phyloP scores from a whole-genome alignment of 768 basidiomycete genomes.

The Podaxis sp. region DNA sequence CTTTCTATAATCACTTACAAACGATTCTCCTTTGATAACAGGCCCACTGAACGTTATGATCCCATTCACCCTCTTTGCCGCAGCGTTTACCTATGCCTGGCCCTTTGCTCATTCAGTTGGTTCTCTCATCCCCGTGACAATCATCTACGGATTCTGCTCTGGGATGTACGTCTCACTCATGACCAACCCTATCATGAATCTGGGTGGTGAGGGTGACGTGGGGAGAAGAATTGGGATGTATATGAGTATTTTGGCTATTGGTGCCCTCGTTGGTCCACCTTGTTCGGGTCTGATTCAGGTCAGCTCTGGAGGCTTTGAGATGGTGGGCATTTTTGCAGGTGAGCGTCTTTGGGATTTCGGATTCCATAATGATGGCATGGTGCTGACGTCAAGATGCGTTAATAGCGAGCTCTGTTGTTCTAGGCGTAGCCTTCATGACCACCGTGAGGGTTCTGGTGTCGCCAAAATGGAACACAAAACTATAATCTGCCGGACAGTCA shows the following conservation, averaged over 20 bases:
- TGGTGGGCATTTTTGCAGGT: slow-evolving; percentile 56
- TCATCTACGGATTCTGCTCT: slow-evolving; percentile 66
- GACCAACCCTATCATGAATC: slow-evolving; percentile 50
- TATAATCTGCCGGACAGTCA: background rate
- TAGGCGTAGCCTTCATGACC: slow-evolving; percentile 24
- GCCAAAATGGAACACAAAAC: slow-evolving; percentile 19
- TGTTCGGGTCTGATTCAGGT: slow-evolving; percentile 66
- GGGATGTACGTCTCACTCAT: slow-evolving; percentile 60
- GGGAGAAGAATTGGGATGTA: slow-evolving; percentile 65
- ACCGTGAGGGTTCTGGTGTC: slow-evolving; percentile 21
- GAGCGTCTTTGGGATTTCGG: slow-evolving; percentile 5
- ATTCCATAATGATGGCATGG: background rate
- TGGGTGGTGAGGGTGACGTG: slow-evolving; percentile 58
- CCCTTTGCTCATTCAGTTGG: slow-evolving; percentile 48
- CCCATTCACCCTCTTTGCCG: slow-evolving; percentile 54
- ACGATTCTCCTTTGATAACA: slow-evolving; percentile 16
- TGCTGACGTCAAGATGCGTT: background rate
- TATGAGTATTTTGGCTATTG: slow-evolving; percentile 54
- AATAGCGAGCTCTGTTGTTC: slow-evolving; percentile 20
- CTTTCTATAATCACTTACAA: background rate
- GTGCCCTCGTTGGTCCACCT: slow-evolving; percentile 65
- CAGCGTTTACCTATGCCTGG: slow-evolving; percentile 64
- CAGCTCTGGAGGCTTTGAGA: slow-evolving; percentile 47
- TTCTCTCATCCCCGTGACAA: slow-evolving; percentile 45
- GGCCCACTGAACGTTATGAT: slow-evolving; percentile 69